phyloP scores from a whole-genome alignment of 139 green algal genomes.

The Coccomyxa sp. region DNA sequence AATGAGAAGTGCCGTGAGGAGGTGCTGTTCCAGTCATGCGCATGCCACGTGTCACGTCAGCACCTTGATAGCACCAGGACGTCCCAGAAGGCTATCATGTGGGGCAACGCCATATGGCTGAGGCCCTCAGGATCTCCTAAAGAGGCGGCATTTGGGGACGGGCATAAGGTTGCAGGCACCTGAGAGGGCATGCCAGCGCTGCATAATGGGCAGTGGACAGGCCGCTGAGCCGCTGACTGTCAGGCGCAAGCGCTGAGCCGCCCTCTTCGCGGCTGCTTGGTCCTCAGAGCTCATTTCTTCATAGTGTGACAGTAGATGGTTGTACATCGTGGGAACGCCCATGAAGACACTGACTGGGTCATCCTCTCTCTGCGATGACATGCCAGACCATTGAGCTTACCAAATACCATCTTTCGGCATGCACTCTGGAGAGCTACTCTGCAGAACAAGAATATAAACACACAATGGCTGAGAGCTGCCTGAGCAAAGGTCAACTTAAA shows the following conservation, averaged over 20 bases:
- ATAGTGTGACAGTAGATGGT: slow-evolving; percentile 67
- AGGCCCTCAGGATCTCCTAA: too few relatives aligned
- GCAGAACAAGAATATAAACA: not conserved
- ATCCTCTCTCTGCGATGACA: slow-evolving; percentile 20
- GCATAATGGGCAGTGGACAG: slow-evolving; percentile 77
- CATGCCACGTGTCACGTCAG: too few relatives aligned
- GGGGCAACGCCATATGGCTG: not conserved
- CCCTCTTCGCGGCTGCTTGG: slow-evolving; percentile 35
- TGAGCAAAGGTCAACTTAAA: not conserved
- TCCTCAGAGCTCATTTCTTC: slow-evolving; percentile 35
- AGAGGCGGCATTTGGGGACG: not conserved
- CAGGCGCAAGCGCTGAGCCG: slow-evolving; percentile 59
- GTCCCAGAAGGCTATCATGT: not conserved
- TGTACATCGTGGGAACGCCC: slow-evolving; percentile 97
- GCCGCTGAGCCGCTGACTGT: slow-evolving; percentile 85
- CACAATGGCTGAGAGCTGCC: not conserved
- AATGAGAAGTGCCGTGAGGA: too few relatives aligned
- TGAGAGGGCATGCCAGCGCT: slow-evolving; percentile 59
- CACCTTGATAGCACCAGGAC: too few relatives aligned
- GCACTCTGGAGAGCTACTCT: not conserved
- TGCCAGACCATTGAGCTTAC: not conserved
- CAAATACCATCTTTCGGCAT: too few relatives aligned
- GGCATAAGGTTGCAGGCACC: too few relatives aligned
- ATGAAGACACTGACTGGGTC: slow-evolving; percentile 79
- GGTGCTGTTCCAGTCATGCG: too few relatives aligned